Percentiles rank a stretch among this genome's conserved stretches.
phyloP scores from a whole-genome alignment of 495 filamentous ascomycete genomes.

The Filosporella fistucella region DNA sequence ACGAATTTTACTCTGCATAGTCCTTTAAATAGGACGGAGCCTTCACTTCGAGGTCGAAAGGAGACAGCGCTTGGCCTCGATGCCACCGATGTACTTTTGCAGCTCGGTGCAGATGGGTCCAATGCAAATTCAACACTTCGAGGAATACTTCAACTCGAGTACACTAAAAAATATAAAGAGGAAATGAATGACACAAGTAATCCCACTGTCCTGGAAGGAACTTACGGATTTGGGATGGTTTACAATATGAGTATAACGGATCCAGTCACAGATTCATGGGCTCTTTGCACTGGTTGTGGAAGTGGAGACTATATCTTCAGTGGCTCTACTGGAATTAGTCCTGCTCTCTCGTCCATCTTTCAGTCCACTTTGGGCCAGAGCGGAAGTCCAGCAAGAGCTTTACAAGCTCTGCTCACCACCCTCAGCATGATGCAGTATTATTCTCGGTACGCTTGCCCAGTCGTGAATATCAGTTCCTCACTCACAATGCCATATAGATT shows the following conservation, averaged over 20 bases:
- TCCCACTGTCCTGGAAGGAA: not conserved
- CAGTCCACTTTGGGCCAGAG: not conserved
- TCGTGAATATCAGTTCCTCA: not conserved
- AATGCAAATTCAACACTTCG: not conserved
- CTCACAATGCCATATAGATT: constrained; percentile 1
- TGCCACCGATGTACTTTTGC: not conserved
- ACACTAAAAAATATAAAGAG: too few species aligned
- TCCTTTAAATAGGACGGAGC: not conserved
- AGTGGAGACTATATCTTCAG: not conserved
- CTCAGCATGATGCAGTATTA: constrained; percentile 5
- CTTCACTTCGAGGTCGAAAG: not conserved
- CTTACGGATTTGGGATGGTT: not conserved
- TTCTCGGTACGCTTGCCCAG: not conserved
- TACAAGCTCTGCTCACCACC: not conserved
- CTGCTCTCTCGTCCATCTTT: not conserved
- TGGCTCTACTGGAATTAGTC: not conserved
- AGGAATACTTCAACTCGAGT: not conserved
- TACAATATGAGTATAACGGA: not conserved
- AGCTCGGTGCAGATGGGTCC: not conserved
- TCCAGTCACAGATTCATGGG: not conserved
- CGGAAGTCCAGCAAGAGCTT: not conserved
- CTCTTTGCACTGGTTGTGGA: not conserved
- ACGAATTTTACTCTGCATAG: not conserved
- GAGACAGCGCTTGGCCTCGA: not conserved
- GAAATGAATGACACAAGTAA: not conserved